These are phyloP conservation scores for Russula earlei DNA, from an alignment of 768 basidiomycete genomes.

Conservation along the genomic window DNA sequence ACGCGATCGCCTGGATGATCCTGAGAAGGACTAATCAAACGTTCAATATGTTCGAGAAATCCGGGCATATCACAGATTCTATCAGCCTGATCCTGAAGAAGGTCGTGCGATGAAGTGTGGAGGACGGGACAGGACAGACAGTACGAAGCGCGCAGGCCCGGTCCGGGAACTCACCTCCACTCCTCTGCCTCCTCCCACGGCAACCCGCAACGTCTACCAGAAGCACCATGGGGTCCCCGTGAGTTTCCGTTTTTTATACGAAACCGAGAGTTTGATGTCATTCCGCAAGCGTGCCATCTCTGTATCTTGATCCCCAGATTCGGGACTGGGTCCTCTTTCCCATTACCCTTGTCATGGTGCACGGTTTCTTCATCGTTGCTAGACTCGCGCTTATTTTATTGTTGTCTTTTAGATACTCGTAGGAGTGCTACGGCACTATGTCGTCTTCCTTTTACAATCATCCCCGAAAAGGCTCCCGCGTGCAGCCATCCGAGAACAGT, in stretches of 20 bases:
- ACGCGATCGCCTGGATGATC: conserved; percentile 11
- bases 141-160: not conserved
- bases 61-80: too few species aligned
- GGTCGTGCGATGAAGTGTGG: too few species aligned
- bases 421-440: conserved; percentile 87
- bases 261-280: conserved; percentile 19
- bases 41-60: conserved; percentile 16
- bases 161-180: not conserved
- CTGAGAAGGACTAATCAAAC: conserved; percentile 7
- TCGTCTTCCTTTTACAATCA: conserved; percentile 76
- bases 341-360: conserved; percentile 93
- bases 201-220: not conserved
- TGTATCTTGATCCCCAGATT: conserved; percentile 91
- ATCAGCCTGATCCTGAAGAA: too few species aligned
- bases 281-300: conserved; percentile 29
- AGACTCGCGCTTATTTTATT: not conserved
- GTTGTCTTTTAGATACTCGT: conserved; percentile 62
- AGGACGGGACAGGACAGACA: too few species aligned
- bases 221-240: conserved; percentile 12
- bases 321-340: conserved; percentile 92
- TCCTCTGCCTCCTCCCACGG: not conserved
- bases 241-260: conserved; percentile 10
- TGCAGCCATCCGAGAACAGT: conserved; percentile 89
- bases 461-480: conserved; percentile 72
- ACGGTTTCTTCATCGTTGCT: conserved; percentile 18